Evolutionary conservation across 352 stramenopile species (phyloP), one percentile per base, ranked within the genome.

Genomic region (Phytophthora macrochlamydospora): DNA sequence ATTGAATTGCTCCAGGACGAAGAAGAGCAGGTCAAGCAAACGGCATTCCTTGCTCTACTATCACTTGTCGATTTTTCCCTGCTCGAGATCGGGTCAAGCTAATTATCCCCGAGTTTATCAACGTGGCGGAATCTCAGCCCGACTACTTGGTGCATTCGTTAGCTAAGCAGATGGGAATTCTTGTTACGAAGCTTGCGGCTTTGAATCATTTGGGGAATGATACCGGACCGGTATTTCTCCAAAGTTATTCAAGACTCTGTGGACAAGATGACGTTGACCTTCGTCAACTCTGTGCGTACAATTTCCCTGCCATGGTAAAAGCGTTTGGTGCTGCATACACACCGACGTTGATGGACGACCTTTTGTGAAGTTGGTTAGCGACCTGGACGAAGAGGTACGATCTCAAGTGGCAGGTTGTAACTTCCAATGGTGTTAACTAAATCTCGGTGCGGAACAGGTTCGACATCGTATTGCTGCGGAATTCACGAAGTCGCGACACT

Each of bases 21-120:
- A 79, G 87, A 93, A 66, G 83, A 89, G 51, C 85, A 94, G 72
- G 87, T 93, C 24, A 93, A 94, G 56, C 77, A 92, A 67, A 79
- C 76, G 13, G 87, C 87, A 1, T 94, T 94, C 56, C 59, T 90
- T 7, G 79, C 81, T 7, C 69, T 94, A 7, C 43, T 94, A 0
- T 94, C 87, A 7, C 71, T 94, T 9, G 45, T 92, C 14, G 87
- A 94, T 94, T 83, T 56, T 93, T 91, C 24, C 78, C 85, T 13
- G 35, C 65, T 6, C 67, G 67, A 2, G 85, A 92, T 56, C 68
- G 87, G 14, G 62, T 67, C 49, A 89, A 93, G 38, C 66, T 67
- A 11, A 84, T 94, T 29, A 60, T 94, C n/a, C 87, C 87, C 0
- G 81, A 92, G 46, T 67, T 94, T 18, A 51, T 87, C 43, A 80